Base-by-base conservation (phyloP, 352 stramenopile genomes). In the Pythium dissimile region DNA sequence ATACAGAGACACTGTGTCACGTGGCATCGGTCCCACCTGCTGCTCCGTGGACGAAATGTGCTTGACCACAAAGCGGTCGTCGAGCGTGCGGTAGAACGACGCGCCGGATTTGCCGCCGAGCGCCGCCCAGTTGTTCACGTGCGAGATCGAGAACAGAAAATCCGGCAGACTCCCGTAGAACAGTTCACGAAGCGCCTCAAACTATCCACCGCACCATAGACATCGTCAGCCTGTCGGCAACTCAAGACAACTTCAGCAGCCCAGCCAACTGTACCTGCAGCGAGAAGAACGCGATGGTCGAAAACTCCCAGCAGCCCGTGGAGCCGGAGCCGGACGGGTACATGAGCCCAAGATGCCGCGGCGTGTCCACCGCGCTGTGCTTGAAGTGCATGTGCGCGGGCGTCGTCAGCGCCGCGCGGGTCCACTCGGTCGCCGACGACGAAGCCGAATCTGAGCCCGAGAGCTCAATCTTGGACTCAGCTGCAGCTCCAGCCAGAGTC, bases 31-130 rank as follows among this genome's bases (percentile, higher is more conserved):
- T 11, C 28, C 28, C n/a, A 99, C 98, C 84, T 99, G 94, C 32
- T 99, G 80, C 83, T 99, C 97, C 8, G 94, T 99, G 20, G 88
- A 86, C 45, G 88, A 98, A 61, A 99, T 99, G 64, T 96, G 96
- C 67, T 99, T 99, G 27, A 99, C 91, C 45, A 99, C 89, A 68
- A 99, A 99, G 13, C 96, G 84, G 47, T 98, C 92, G 72, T 99
- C 96, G 2, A 91, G 71, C 12, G 96, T 98, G 56, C 94, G 88
- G 31, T 92, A 94, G 69, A 99, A 99, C 1, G 84, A 96, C 31
- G 97, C 97, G 15, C 96, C 95, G 10, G 92, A 98, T 77, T 99
- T 99, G 31, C 97, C 97, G 26, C 97, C 97, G 58, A 89, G 97
- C 15, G 96, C 94, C 39, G 95, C 78, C 95, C 94, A 99, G 24